phyloP scores from a whole-genome alignment of 2,329 filamentous ascomycete species.

The Colletotrichum viniferum region DNA sequence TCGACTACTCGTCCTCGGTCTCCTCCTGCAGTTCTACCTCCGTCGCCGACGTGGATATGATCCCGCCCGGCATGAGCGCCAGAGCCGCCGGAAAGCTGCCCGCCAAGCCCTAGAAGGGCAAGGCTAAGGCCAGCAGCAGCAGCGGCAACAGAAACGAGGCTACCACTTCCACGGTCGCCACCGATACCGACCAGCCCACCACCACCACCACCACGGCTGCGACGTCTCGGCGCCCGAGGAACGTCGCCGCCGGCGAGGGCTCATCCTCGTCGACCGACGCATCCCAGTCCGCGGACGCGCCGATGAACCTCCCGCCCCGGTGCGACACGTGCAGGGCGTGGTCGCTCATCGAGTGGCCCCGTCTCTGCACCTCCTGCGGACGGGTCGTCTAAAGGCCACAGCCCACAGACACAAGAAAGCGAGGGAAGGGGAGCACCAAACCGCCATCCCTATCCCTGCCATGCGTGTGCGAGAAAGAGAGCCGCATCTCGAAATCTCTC shows the following conservation, averaged over 20 bases:
- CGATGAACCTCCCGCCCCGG: background rate
- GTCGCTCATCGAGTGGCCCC: conserved; percentile 2
- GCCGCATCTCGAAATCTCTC: background rate
- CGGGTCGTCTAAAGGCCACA: background rate
- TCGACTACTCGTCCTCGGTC: background rate
- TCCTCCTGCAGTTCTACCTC: background rate
- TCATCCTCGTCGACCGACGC: background rate
- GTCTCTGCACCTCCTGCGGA: background rate
- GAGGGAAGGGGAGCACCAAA: background rate
- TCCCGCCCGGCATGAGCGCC: background rate
- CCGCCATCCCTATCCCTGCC: background rate
- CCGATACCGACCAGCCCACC: background rate
- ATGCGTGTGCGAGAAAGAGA: background rate
- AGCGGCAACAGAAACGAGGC: background rate
- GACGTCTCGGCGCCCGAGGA: background rate
- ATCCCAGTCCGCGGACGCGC: background rate
- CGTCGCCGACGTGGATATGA: background rate
- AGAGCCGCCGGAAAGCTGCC: background rate
- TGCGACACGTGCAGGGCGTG: background rate
- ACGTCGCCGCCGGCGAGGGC: background rate
- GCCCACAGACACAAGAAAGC: background rate
- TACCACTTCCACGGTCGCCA: background rate
- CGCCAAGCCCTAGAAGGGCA: conserved; percentile 6
- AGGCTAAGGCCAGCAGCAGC: background rate
- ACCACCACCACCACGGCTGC: background rate